These are phyloP conservation scores for Globisporangium emineosum DNA, from an alignment of 352 stramenopile genomes.

Conservation along the genomic window DNA sequence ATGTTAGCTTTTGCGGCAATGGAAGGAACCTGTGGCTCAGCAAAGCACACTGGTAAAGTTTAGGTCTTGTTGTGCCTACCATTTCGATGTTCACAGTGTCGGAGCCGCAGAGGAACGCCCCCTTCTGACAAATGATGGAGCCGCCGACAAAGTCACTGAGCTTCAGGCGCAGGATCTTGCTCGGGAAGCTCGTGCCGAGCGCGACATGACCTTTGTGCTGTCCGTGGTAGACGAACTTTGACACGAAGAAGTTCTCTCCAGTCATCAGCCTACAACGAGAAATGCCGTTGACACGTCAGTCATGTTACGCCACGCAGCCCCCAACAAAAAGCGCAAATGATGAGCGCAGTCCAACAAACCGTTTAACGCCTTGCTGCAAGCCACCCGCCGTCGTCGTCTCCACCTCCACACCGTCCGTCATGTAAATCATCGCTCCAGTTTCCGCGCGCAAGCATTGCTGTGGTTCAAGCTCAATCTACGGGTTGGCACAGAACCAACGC, in stretches of 20 bases:
- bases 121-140: conserved; percentile 91
- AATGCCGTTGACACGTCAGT: background rate
- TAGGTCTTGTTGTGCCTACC: conserved; percentile 24
- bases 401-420: conserved; percentile 92
- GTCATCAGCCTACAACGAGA: conserved; percentile 52
- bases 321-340: background rate
- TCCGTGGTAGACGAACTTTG: conserved; percentile 66
- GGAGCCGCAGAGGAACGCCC: conserved; percentile 89
- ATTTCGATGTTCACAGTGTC: conserved; percentile 92
- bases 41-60: background rate
- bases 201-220: conserved; percentile 74
- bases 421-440: conserved; percentile 94
- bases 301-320: background rate
- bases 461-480: conserved; percentile 79
- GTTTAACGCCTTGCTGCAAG: conserved; percentile 80
- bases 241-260: conserved; percentile 80
- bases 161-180: conserved; percentile 89
- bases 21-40: background rate
- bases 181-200: conserved; percentile 87
- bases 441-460: conserved; percentile 92
- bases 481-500: conserved; percentile 1
- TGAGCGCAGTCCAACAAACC: conserved; percentile 36
- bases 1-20: background rate
- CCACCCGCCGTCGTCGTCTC: conserved; percentile 91
- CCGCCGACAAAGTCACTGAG: conserved; percentile 84